These are phyloP conservation scores for Tricholoma furcatifolium DNA, from an alignment of 768 basidiomycete genomes.

Conservation along the genomic window DNA sequence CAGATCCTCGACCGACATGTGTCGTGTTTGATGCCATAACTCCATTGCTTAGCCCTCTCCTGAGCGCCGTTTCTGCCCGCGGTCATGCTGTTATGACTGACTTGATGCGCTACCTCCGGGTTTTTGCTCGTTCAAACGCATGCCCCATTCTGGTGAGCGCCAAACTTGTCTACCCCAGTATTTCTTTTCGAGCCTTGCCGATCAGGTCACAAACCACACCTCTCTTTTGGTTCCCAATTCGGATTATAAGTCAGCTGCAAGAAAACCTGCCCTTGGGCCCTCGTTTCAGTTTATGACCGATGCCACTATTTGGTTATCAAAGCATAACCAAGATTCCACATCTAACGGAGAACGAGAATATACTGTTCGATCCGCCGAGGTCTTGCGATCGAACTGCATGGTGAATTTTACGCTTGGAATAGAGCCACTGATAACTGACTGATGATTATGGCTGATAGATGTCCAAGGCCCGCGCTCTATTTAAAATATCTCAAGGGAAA, in stretches of 20 bases:
- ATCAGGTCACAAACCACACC: constrained; percentile 63
- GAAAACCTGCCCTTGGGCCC: constrained; percentile 74
- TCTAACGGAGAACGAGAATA: constrained; percentile 18
- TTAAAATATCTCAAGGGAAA: constrained; percentile 34
- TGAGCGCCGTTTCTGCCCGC: constrained; percentile 67
- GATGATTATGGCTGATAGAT: constrained; percentile 23
- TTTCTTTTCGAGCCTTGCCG: constrained; percentile 1
- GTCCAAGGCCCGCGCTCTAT: constrained; percentile 38
- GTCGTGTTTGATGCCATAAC: constrained; percentile 70
- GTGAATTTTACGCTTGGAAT: constrained; percentile 21
- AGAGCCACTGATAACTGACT: background rate
- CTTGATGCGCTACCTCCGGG: constrained; percentile 65
- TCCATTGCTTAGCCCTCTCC: constrained; percentile 56
- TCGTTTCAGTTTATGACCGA: constrained; percentile 75
- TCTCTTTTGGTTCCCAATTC: constrained; percentile 25
- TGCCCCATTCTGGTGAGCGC: constrained; percentile 54
- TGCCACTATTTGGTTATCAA: constrained; percentile 69
- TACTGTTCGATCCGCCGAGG: constrained; percentile 33
- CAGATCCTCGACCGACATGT: constrained; percentile 30
- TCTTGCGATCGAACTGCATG: constrained; percentile 41
- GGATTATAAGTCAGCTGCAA: constrained; percentile 23
- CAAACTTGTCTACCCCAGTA: constrained; percentile 14
- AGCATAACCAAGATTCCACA: constrained; percentile 12
- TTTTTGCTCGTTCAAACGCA: constrained; percentile 40
- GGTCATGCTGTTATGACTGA: constrained; percentile 75